Conservation (phyloP, 176 grass and related monocot genomes). For the Chloris gayana region DNA sequence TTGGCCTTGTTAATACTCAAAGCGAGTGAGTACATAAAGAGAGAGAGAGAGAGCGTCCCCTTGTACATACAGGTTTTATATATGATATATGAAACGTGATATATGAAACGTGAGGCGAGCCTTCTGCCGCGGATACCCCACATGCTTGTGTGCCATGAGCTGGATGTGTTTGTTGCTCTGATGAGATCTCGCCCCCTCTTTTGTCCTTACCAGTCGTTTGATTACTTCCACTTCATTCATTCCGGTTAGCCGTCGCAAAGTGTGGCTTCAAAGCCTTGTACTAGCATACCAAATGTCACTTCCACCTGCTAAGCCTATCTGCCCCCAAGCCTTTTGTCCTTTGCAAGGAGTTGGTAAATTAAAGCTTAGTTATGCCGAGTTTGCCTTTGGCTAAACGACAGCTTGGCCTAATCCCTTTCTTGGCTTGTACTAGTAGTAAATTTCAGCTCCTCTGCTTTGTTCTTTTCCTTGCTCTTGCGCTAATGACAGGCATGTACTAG, state of each 20-base stretch:
- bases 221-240: conserved; percentile 38
- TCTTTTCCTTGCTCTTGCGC: conserved; percentile 39
- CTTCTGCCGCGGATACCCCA: conserved; percentile 36
- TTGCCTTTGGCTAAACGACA: conserved; percentile 6
- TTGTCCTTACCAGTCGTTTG: conserved; percentile 28
- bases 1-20: conserved; percentile 48
- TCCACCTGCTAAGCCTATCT: conserved; percentile 10
- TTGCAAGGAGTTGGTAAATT: background rate
- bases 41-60: conserved; percentile 35
- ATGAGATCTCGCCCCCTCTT: conserved; percentile 19
- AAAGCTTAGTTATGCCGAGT: background rate
- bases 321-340: background rate
- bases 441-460: conserved; percentile 40
- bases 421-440: conserved; percentile 24
- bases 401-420: conserved; percentile 47
- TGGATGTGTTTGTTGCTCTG: conserved; percentile 36
- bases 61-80: conserved; percentile 78
- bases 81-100: conserved; percentile 42
- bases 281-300: conserved; percentile 34
- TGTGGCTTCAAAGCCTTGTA: conserved; percentile 2
- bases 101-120: conserved; percentile 46
- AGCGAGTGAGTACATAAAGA: conserved; percentile 51
- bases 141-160: conserved; percentile 39
- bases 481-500: conserved; percentile 21
- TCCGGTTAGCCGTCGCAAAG: conserved; percentile 19